These are phyloP conservation scores for Phallus indusiatus DNA, from an alignment of 768 basidiomycete genomes.

Conservation along the genomic window DNA sequence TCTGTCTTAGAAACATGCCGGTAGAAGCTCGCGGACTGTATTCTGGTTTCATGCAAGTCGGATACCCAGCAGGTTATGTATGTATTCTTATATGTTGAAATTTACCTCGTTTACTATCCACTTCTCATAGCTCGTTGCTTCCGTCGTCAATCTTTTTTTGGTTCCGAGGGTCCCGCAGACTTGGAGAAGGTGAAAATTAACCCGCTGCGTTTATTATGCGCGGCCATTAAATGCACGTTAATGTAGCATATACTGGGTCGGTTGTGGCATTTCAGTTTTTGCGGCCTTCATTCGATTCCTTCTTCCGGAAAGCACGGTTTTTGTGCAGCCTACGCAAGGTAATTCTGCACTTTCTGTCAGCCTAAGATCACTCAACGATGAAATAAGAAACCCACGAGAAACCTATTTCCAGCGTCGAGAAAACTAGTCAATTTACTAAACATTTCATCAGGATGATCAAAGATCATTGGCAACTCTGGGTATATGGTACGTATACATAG, in stretches of 20 bases:
- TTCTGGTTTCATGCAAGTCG: slow-evolving; percentile 29
- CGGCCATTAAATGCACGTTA: background rate
- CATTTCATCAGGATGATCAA: background rate
- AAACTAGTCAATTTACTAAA: background rate
- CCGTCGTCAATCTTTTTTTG: slow-evolving; percentile 16
- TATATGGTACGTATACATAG: background rate
- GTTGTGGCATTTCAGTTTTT: slow-evolving; percentile 23
- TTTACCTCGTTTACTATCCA: background rate
- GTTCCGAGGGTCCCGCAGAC: slow-evolving; percentile 20
- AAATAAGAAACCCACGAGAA: background rate
- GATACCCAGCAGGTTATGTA: slow-evolving; percentile 2
- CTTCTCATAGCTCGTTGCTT: slow-evolving; percentile 27
- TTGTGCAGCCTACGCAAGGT: background rate
- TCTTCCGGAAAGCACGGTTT: slow-evolving; percentile 26
- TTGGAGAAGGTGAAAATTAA: background rate
- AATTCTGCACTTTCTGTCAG: background rate
- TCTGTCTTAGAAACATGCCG: slow-evolving; percentile 31
- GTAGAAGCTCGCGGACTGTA: slow-evolving; percentile 30
- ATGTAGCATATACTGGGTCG: slow-evolving; percentile 29
- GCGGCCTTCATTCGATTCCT: slow-evolving; percentile 28
- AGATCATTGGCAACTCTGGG: background rate
- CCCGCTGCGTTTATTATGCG: background rate
- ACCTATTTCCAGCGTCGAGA: background rate
- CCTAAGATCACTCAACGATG: background rate
- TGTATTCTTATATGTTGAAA: background rate